Evolutionary conservation across 75 land plant species (phyloP), one percentile per base, ranked within the genome.

Genomic region (Cupressus sempervirens): DNA sequence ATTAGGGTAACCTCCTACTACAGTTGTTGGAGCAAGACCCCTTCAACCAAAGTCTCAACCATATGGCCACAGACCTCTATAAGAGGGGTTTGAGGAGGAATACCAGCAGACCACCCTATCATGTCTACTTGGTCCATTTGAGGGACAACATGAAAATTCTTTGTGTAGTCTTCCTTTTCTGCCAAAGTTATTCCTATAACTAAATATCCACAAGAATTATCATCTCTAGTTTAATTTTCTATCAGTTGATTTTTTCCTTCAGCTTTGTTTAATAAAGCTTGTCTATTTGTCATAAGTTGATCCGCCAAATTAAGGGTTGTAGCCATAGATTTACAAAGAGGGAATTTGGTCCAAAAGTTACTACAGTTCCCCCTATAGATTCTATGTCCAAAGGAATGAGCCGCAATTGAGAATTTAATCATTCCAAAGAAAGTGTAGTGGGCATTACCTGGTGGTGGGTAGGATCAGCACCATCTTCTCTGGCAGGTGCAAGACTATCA

Each of bases 301-400:
- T n/a, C n/a, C n/a, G n/a, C n/a, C n/a, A n/a, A n/a, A n/a, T n/a
- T n/a, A n/a, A n/a, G n/a, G n/a, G n/a, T n/a, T n/a, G n/a, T n/a
- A n/a, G n/a, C n/a, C n/a, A n/a, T n/a, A n/a, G n/a, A n/a, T n/a
- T n/a, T n/a, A n/a, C n/a, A n/a, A n/a, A n/a, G n/a, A n/a, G n/a
- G n/a, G n/a, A n/a, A n/a, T n/a, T n/a, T n/a, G n/a, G 68, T 8
- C 90, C 90, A 87, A 92, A 90, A 43, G 77, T 87, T 13, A 92
- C 89, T 1, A 89, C 89, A 26, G 86, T 89, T 30, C 87, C 88
- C 26, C 83, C 86, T 15, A 80, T 82, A 18, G 82, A 84, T 53
- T 83, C 43, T 29, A 82, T 80, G 1, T 73, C 40, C 43, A 67
- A 32, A 67, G 89, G 83, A 16, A 56, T 32, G 48, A 82, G 80